Conservation (phyloP, 2,329 filamentous ascomycete genomes). For the Hymenoscyphus infarciens region DNA sequence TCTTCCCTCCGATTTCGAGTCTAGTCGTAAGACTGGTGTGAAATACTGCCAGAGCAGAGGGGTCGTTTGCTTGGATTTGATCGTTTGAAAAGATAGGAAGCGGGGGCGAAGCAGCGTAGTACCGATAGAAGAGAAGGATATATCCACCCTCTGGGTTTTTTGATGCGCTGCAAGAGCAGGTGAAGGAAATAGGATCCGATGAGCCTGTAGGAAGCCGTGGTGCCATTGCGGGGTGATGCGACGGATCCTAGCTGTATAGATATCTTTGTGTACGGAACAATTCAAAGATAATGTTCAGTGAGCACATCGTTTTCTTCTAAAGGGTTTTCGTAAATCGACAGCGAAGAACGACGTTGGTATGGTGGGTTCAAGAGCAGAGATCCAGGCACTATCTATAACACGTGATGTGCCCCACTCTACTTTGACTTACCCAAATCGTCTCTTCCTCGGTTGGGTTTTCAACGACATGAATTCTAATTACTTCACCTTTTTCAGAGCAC, state of each 20-base stretch:
- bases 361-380: not conserved
- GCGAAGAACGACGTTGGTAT: not conserved
- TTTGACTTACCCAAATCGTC: not conserved
- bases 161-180: constrained; percentile 30
- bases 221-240: constrained; percentile 6
- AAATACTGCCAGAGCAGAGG: constrained; percentile 24
- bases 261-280: not conserved
- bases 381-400: not conserved
- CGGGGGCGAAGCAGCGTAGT: constrained; percentile 29
- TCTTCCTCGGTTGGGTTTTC: not conserved
- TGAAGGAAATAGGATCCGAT: constrained; percentile 34
- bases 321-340: not conserved
- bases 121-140: constrained; percentile 36
- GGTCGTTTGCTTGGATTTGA: constrained; percentile 13
- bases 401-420: not conserved
- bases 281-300: not conserved
- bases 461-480: not conserved
- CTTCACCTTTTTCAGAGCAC: not conserved
- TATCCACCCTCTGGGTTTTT: constrained; percentile 20
- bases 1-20: constrained; percentile 30
- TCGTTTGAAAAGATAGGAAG: constrained; percentile 14
- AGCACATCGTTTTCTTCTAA: not conserved
- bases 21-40: constrained; percentile 23
- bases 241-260: not conserved
- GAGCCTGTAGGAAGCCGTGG: constrained; percentile 22